Conservation (phyloP, 2,329 filamentous ascomycete genomes). For the Talaromyces piceae region DNA sequence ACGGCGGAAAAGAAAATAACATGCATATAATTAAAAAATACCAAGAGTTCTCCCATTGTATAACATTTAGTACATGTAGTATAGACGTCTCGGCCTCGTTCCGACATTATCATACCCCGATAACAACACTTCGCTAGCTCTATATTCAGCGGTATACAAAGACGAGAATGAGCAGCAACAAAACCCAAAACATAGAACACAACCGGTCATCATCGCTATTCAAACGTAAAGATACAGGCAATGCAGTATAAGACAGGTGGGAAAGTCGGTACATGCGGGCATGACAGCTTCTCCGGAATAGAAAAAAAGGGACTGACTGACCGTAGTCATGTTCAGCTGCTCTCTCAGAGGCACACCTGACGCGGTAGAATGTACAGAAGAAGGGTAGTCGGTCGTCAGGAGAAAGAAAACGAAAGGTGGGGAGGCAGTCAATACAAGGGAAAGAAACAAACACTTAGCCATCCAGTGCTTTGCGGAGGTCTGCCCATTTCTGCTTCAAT, state of each 20-base stretch:
- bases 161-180: not conserved
- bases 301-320: not conserved
- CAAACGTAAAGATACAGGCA: not conserved
- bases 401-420: not conserved
- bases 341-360: not conserved
- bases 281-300: not conserved
- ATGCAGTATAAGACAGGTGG: not conserved
- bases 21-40: too few species aligned
- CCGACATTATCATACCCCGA: not conserved
- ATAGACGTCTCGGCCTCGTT: not conserved
- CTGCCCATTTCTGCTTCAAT: slow-evolving; percentile 68
- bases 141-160: not conserved
- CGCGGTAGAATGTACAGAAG: slow-evolving; percentile 9
- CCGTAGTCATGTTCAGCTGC: not conserved
- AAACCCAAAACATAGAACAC: not conserved
- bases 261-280: not conserved
- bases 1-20: too few species aligned
- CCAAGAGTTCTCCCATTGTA: not conserved
- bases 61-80: not conserved
- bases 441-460: slow-evolving; percentile 14
- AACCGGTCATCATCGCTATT: not conserved
- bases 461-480: slow-evolving; percentile 54
- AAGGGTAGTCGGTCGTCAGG: not conserved
- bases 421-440: not conserved
- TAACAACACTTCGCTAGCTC: not conserved